Base-by-base conservation (phyloP, 2,329 filamentous ascomycete species). In the Cladorrhinum sp. region DNA sequence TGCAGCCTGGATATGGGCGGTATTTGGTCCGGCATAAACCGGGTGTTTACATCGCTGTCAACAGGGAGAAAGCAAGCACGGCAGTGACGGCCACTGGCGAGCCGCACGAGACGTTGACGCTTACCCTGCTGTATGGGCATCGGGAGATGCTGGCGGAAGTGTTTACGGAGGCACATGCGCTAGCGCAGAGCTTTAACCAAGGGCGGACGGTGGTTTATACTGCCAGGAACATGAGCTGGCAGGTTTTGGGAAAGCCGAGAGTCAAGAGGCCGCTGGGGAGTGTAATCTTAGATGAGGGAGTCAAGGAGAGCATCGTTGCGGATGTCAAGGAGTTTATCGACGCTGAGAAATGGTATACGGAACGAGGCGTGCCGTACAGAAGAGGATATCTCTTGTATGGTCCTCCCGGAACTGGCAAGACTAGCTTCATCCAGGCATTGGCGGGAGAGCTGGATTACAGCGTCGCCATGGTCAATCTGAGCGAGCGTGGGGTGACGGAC, bases 181-280 rank as follows among this genome's bases (percentile, higher is more conserved):
- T 97, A 62, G 92, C 93, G 1, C 83, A 86, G 33, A 86, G 88
- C 69, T 89, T 89, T 36, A 88, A 92, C 59, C 91, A 98, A 73
- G 95, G 95, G 23, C 97, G 96, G 77, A 99, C 94, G 0, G 83
- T 92, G 10, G 92, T 99, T 58, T 97, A 95, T 74, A 92, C 91
- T 23, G 89, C 91, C 21, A 86, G 91, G 72, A 90, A 90, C 26
- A 88, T 91, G 66, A 87, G 92, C 65, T 99, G 95, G 95, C 82
- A 86, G 62, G 86, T 85, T 12, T 89, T 98, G 67, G 95, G 95
- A 8, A 86, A 92, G 65, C 86, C 95, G 23, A 86, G 92, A 66
- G 86, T 89, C 66, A 97, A 98, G 76, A 82, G 95, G 33, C 94
- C 95, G 0, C 78, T 98, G 14, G 86, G 89, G 10, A 97, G 93